Conservation (phyloP, 768 basidiomycete species). For the Exsudoporus frostii region DNA sequence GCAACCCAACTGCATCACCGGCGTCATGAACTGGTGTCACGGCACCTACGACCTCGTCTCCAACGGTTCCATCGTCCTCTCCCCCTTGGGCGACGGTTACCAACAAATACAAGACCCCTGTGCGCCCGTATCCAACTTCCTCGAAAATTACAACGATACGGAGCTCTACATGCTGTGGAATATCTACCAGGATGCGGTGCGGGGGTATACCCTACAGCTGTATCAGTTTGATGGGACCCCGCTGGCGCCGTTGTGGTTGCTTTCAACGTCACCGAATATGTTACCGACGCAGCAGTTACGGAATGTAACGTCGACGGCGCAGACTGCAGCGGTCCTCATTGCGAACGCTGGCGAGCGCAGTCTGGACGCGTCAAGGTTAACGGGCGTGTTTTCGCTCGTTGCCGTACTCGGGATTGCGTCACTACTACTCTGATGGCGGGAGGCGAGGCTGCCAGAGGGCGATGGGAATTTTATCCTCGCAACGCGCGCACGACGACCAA, state of each 20-base stretch:
- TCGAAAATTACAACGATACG: constrained; percentile 77
- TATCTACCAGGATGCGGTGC: constrained; percentile 63
- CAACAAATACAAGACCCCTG: constrained; percentile 96
- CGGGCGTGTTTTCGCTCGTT: constrained; percentile 8
- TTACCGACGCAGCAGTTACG: constrained; percentile 68
- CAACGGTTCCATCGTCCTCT: constrained; percentile 79
- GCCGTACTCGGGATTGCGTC: constrained; percentile 24
- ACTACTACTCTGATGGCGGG: constrained; percentile 19
- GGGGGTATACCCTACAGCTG: constrained; percentile 70
- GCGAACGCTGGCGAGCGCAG: constrained; percentile 27
- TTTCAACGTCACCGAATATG: constrained; percentile 81
- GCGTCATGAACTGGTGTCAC: constrained; percentile 86
- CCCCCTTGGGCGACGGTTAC: constrained; percentile 81
- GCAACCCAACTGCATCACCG: constrained; percentile 85
- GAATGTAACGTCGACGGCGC: constrained; percentile 40
- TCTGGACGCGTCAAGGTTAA: constrained; percentile 15
- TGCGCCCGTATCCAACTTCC: constrained; percentile 81
- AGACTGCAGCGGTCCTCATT: constrained; percentile 10
- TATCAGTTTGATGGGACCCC: constrained; percentile 78
- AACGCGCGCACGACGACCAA: neutral
- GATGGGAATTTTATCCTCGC: neutral
- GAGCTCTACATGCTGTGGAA: constrained; percentile 65
- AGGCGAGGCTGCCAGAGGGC: neutral
- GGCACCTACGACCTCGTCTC: constrained; percentile 63
- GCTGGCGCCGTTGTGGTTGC: constrained; percentile 63